Percentiles rank a stretch among this genome's conserved stretches.
phyloP scores from a whole-genome alignment of 257 asterid species.

The Capsicum chinense region DNA sequence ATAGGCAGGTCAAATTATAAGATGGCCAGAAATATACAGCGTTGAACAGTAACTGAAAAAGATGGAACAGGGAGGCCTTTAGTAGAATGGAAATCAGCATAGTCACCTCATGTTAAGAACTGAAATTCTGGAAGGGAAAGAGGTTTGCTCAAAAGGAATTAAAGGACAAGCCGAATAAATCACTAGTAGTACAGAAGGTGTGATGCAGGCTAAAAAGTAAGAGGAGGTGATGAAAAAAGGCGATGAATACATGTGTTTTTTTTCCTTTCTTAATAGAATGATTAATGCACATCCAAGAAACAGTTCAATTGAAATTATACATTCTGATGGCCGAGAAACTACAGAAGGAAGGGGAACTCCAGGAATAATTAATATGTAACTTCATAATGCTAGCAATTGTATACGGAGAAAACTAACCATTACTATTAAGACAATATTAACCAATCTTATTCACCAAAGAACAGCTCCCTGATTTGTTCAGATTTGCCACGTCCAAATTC shows the following conservation, averaged over 20 bases:
- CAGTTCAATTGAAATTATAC: not conserved
- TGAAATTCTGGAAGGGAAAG: not conserved
- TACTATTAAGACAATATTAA: not conserved
- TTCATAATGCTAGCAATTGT: not conserved
- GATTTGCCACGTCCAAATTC: not conserved
- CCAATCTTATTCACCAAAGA: not conserved
- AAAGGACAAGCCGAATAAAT: not conserved
- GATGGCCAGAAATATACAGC: not conserved
- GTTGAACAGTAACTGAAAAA: not conserved
- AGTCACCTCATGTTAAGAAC: not conserved
- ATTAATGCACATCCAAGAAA: not conserved
- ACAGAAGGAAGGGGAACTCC: conserved; percentile 11
- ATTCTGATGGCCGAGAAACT: not conserved
- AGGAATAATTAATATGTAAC: not conserved
- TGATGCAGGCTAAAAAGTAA: not conserved
- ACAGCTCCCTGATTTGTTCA: not conserved
- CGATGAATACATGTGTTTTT: not conserved
- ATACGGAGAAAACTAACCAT: not conserved
- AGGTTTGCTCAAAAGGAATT: not conserved
- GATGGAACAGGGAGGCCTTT: not conserved
- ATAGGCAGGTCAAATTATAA: not conserved
- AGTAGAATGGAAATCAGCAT: conserved; percentile 17
- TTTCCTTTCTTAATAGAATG: not conserved
- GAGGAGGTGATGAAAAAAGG: not conserved
- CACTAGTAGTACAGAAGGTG: not conserved